Percentiles rank a stretch among this genome's conserved stretches.
phyloP scores from a whole-genome alignment of 1,284 basidiomycete genomes.

The Dichomitus squalens region DNA sequence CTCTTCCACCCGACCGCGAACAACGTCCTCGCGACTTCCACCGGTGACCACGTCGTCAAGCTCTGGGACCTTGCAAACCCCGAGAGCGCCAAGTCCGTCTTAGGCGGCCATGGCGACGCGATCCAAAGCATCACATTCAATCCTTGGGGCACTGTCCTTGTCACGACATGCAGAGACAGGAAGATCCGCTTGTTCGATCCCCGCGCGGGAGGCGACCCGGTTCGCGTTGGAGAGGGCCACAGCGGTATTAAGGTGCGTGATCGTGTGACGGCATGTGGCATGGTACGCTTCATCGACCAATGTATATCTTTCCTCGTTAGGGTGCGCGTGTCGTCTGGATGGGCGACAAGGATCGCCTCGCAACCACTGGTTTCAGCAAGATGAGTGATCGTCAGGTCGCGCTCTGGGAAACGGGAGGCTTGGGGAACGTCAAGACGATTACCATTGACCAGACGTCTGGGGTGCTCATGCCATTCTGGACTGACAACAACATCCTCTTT shows the following conservation, averaged over 20 bases:
- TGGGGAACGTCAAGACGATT: slow-evolving; percentile 76
- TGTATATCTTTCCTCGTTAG: slow-evolving; percentile 7
- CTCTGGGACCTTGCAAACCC: slow-evolving; percentile 86
- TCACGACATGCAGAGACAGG: slow-evolving; percentile 87
- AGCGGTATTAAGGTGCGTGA: slow-evolving; percentile 77
- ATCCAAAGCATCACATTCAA: slow-evolving; percentile 91
- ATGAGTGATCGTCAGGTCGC: slow-evolving; percentile 92
- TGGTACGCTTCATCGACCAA: background rate
- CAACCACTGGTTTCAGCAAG: slow-evolving; percentile 94
- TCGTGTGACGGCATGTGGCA: background rate
- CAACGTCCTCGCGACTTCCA: slow-evolving; percentile 86
- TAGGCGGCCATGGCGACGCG: slow-evolving; percentile 84
- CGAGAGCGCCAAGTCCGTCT: slow-evolving; percentile 62
- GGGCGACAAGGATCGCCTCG: slow-evolving; percentile 86
- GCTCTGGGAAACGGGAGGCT: slow-evolving; percentile 81
- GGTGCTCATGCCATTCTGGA: slow-evolving; percentile 97
- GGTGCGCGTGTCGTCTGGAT: slow-evolving; percentile 91
- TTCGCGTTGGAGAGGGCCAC: slow-evolving; percentile 86
- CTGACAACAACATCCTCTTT: slow-evolving; percentile 93
- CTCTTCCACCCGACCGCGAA: slow-evolving; percentile 92
- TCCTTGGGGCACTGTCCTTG: slow-evolving; percentile 74
- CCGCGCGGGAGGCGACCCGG: slow-evolving; percentile 76
- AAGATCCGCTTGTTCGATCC: slow-evolving; percentile 93
- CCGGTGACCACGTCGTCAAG: slow-evolving; percentile 88
- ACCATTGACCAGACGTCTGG: slow-evolving; percentile 88